A percentile compares a stretch with the other conserved stretches of the same genome.
Evolutionary conservation across 2,329 filamentous ascomycete genomes (phyloP).

Genomic region (Pseudocercospora musae): DNA sequence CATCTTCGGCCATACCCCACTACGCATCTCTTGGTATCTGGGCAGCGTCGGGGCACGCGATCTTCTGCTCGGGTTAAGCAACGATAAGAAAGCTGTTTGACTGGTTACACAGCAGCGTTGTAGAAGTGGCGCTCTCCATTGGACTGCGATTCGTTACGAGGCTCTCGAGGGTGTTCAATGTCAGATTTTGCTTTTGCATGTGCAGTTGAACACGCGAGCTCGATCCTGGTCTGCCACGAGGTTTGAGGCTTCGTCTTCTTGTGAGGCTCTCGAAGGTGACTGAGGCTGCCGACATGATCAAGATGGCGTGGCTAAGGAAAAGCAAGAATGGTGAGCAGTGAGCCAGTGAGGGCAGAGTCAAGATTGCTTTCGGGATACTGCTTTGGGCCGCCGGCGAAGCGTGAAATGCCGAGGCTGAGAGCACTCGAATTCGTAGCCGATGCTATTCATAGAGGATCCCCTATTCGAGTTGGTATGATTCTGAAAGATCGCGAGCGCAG

Average conservation of each 20-base stretch:
- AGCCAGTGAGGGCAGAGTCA: too few relatives aligned
- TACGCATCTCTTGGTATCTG: conserved; percentile 1
- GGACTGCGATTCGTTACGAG: background rate
- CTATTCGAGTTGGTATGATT: too few relatives aligned
- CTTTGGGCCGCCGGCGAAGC: too few relatives aligned
- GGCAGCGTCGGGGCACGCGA: background rate
- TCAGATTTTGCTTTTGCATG: background rate
- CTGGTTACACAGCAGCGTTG: background rate
- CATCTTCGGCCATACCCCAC: background rate
- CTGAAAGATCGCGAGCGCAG: too few relatives aligned
- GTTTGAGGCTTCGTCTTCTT: background rate
- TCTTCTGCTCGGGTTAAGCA: background rate
- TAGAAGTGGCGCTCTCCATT: background rate
- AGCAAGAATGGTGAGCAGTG: too few relatives aligned
- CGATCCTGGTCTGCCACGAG: background rate
- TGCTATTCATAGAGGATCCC: too few relatives aligned
- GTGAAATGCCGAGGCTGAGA: too few relatives aligned
- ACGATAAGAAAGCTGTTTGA: background rate
- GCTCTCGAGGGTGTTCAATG: background rate
- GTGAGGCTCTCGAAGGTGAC: background rate
- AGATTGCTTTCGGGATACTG: too few relatives aligned
- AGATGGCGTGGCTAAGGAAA: too few relatives aligned
- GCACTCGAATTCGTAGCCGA: too few relatives aligned
- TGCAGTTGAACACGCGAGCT: background rate
- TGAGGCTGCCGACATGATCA: too few relatives aligned